Evolutionary conservation across 1,284 basidiomycete species (phyloP).

Genomic region (Neolentinus lepideus): DNA sequence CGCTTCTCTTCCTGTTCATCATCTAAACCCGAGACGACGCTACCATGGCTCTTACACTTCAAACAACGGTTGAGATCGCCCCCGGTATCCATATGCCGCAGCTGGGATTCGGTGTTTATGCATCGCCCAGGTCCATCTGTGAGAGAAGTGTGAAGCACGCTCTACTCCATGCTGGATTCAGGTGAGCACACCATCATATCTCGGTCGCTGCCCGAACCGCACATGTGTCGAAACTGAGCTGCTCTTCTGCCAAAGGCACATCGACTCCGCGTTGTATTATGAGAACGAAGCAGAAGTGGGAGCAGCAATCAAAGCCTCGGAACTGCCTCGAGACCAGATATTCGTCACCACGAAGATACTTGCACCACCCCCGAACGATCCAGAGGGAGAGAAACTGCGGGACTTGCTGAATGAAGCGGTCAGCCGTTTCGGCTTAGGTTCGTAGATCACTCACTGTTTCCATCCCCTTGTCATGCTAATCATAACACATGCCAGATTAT

Average conservation of each 20-base stretch:
- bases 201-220: background rate
- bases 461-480: background rate
- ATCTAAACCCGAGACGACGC: background rate
- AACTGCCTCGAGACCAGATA: background rate
- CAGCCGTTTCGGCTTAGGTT: constrained; percentile 27
- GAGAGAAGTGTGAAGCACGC: constrained; percentile 27
- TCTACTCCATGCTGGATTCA: constrained; percentile 33
- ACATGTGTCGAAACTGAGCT: no score
- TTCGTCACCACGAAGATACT: constrained; percentile 2
- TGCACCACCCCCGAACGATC: background rate
- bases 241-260: constrained; percentile 14
- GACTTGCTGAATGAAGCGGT: constrained; percentile 15
- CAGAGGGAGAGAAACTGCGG: background rate
- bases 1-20: background rate
- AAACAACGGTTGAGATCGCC: background rate
- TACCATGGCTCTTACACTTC: background rate
- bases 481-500: constrained; percentile 1
- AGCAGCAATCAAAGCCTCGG: constrained; percentile 12
- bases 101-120: constrained; percentile 40
- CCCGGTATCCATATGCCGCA: constrained; percentile 24
- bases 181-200: constrained; percentile 16
- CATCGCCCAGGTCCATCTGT: constrained; percentile 23
- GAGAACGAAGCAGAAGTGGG: constrained; percentile 30
- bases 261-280: constrained; percentile 33
- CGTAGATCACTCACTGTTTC: background rate